A percentile compares a stretch with the other conserved stretches of the same genome.
Conservation (phyloP, 1,284 basidiomycete genomes). For the Cryptococcus jaspeensis region DNA sequence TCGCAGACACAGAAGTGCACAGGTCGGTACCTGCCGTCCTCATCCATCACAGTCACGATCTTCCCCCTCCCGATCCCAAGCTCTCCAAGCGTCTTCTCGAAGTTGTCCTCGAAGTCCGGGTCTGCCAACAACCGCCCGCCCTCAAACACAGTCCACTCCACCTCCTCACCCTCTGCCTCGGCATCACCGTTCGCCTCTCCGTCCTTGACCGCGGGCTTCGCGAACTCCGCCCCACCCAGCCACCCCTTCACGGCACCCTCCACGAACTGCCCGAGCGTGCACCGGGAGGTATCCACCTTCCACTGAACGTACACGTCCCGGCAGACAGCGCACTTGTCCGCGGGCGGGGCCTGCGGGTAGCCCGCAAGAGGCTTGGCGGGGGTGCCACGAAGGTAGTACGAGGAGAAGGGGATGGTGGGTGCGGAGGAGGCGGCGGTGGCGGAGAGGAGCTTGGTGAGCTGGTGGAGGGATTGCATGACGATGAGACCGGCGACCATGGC, state of each 20-base stretch:
- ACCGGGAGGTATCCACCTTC: slow-evolving; percentile 64
- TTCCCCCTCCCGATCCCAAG: slow-evolving; percentile 54
- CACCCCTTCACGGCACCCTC: slow-evolving; percentile 56
- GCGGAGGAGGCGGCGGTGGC: slow-evolving; percentile 8
- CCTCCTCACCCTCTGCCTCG: slow-evolving; percentile 41
- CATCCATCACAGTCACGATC: slow-evolving; percentile 72
- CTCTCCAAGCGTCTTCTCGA: slow-evolving; percentile 42
- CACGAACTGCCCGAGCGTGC: slow-evolving; percentile 72
- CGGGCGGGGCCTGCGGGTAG: slow-evolving; percentile 62
- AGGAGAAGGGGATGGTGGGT: slow-evolving; percentile 53
- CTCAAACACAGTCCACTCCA: slow-evolving; percentile 80
- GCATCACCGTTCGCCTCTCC: slow-evolving; percentile 29
- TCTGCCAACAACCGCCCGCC: slow-evolving; percentile 59
- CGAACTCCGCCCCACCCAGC: slow-evolving; percentile 44
- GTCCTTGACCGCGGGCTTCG: slow-evolving; percentile 56
- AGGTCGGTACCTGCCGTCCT: slow-evolving; percentile 70
- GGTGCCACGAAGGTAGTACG: slow-evolving; percentile 72
- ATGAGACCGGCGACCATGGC: slow-evolving; percentile 94
- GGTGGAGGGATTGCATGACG: slow-evolving; percentile 84
- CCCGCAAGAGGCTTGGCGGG: slow-evolving; percentile 70
- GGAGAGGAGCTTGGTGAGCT: slow-evolving; percentile 57
- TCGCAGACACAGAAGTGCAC: slow-evolving; percentile 69
- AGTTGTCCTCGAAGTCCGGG: slow-evolving; percentile 49
- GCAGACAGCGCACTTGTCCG: slow-evolving; percentile 77
- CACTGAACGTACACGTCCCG: slow-evolving; percentile 77